A percentile compares a stretch with the other conserved stretches of the same genome.
Evolutionary conservation across 352 stramenopile species (phyloP).

Genomic region (Phytophthora fragariaefolia): DNA sequence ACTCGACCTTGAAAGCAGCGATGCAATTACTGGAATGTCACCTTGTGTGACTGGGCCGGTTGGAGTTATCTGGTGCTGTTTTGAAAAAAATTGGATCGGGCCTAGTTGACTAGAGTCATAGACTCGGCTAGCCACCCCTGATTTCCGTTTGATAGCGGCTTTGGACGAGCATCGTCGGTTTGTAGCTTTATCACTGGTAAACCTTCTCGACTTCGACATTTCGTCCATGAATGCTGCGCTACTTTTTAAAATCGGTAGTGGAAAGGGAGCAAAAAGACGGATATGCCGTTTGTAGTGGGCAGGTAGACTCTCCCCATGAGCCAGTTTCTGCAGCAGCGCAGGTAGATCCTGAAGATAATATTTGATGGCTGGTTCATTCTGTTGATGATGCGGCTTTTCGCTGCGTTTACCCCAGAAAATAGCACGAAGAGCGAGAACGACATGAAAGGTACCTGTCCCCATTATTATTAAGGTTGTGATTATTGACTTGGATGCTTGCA

Average conservation of each 20-base stretch:
- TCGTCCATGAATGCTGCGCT: neutral
- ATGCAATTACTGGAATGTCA: no score
- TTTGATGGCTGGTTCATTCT: neutral
- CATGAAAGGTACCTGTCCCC: conserved; percentile 8
- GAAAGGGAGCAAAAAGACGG: neutral
- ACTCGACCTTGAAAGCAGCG: neutral
- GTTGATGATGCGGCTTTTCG: neutral
- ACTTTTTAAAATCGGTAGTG: neutral
- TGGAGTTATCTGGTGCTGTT: conserved; percentile 8
- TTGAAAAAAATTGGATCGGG: no score
- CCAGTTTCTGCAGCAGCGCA: neutral
- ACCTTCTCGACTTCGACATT: neutral
- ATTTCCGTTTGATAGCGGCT: neutral
- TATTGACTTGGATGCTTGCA: conserved; percentile 28
- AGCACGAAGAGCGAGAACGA: conserved; percentile 10
- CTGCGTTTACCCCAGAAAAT: conserved; percentile 8
- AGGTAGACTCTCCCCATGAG: neutral
- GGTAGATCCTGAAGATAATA: conserved; percentile 13
- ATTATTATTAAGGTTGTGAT: conserved; percentile 18
- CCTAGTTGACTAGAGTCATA: neutral
- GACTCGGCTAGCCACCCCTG: neutral
- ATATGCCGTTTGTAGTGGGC: neutral
- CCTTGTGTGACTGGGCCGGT: neutral
- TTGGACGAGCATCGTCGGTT: conserved; percentile 6
- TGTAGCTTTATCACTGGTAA: neutral